Evolutionary conservation across 2,329 filamentous ascomycete genomes (phyloP).

Genomic region (Eurotiales sp.): DNA sequence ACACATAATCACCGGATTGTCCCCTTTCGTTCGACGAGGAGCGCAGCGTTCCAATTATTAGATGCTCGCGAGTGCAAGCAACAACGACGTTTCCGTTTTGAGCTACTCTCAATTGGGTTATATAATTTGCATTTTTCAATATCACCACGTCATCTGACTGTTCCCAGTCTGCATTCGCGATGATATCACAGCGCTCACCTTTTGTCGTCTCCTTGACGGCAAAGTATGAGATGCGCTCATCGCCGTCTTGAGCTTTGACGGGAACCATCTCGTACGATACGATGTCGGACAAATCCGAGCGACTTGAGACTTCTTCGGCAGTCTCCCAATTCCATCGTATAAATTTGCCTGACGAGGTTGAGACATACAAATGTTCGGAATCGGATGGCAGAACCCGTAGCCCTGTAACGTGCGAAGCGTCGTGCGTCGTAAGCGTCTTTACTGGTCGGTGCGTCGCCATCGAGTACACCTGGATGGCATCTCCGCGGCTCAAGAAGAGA

Average conservation of each 20-base stretch:
- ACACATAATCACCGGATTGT: conserved; percentile 45
- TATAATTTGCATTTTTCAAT: conserved; percentile 27
- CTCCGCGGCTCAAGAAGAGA: conserved; percentile 70
- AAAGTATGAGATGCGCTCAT: conserved; percentile 33
- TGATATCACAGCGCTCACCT: conserved; percentile 16
- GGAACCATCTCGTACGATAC: conserved; percentile 26
- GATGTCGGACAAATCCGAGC: conserved; percentile 39
- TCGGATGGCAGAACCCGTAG: conserved; percentile 52
- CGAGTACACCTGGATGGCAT: conserved; percentile 75
- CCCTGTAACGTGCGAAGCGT: conserved; percentile 46
- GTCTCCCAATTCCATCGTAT: conserved; percentile 58
- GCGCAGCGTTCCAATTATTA: conserved; percentile 57
- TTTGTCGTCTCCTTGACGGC: conserved; percentile 35
- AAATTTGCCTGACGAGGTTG: conserved; percentile 49
- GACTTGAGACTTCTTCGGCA: conserved; percentile 42
- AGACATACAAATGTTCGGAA: conserved; percentile 51
- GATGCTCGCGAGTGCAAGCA: conserved; percentile 35
- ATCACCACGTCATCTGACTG: conserved; percentile 19
- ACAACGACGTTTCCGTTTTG: conserved; percentile 33
- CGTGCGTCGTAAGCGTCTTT: conserved; percentile 61
- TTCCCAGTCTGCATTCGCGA: conserved; percentile 24
- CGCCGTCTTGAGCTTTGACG: conserved; percentile 18
- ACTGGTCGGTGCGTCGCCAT: conserved; percentile 75
- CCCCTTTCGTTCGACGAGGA: conserved; percentile 31
- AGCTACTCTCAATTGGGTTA: conserved; percentile 29